Percentiles rank a stretch among this genome's conserved stretches.
These are phyloP conservation scores for Conringia planisiliqua DNA, from an alignment of 345 rosid species.

Conservation along the genomic window DNA sequence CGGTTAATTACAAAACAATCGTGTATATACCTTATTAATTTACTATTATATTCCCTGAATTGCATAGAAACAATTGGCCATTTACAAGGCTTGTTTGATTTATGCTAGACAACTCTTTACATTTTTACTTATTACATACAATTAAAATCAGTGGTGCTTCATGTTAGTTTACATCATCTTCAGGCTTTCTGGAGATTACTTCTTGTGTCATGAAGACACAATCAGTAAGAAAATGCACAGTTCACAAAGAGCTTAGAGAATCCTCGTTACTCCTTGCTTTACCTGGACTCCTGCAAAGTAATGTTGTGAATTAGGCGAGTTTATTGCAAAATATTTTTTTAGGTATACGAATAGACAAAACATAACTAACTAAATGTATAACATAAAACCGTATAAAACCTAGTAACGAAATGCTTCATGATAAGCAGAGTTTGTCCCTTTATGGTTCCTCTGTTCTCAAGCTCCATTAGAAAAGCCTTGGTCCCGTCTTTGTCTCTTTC, in stretches of 20 bases:
- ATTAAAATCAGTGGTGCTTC: neutral
- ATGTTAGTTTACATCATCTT: neutral
- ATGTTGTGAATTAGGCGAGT: neutral
- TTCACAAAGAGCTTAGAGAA: neutral
- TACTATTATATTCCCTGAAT: neutral
- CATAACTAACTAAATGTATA: neutral
- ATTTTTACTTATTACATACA: neutral
- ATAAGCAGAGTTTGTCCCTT: constrained; percentile 5
- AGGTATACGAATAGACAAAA: neutral
- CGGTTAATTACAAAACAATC: neutral
- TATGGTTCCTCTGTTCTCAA: neutral
- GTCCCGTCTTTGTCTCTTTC: neutral
- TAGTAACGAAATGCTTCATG: neutral
- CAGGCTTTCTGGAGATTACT: neutral
- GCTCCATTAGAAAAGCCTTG: neutral
- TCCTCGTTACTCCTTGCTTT: neutral
- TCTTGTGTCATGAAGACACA: neutral
- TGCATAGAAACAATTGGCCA: neutral
- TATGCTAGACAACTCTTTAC: neutral
- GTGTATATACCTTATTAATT: neutral
- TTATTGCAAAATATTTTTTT: neutral
- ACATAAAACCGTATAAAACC: neutral
- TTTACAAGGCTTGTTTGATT: neutral
- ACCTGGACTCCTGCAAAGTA: neutral
- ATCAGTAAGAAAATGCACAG: neutral